Evolutionary conservation across 805 yeast genomes (phyloP).

Genomic region (Candida ipomoeae): DNA sequence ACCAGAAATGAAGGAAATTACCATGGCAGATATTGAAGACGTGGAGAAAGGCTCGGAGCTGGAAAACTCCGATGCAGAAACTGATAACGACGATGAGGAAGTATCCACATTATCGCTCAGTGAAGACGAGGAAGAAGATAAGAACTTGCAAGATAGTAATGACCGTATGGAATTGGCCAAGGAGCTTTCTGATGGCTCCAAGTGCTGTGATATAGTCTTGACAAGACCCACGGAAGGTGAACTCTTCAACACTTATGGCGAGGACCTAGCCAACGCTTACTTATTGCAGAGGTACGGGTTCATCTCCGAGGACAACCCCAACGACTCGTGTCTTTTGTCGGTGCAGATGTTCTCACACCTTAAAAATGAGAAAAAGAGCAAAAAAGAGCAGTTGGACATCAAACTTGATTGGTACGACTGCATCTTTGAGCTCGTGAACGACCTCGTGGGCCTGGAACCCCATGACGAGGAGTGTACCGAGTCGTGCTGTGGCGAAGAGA

Average conservation of each 20-base stretch:
- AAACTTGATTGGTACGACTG: constrained; percentile 49
- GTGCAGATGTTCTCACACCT: constrained; percentile 40
- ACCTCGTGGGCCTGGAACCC: constrained; percentile 13
- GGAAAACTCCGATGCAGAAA: constrained; percentile 20
- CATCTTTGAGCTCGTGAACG: constrained; percentile 33
- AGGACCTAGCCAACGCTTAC: constrained; percentile 57
- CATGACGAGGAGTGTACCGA: constrained; percentile 18
- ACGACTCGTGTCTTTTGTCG: constrained; percentile 58
- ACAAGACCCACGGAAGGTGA: constrained; percentile 45
- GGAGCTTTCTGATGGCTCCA: constrained; percentile 33
- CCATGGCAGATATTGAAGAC: constrained; percentile 26
- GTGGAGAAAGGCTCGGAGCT: constrained; percentile 19
- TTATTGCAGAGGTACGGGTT: constrained; percentile 80
- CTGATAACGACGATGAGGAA: constrained; percentile 18
- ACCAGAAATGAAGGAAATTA: constrained; percentile 20
- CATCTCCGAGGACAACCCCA: constrained; percentile 42
- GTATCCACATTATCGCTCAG: constrained; percentile 17
- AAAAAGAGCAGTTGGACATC: constrained; percentile 30
- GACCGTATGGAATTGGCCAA: constrained; percentile 30
- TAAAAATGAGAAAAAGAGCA: constrained; percentile 20
- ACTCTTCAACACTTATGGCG: constrained; percentile 79
- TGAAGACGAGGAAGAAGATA: constrained; percentile 19
- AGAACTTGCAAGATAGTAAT: constrained; percentile 1
- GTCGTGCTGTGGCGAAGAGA: constrained; percentile 16
- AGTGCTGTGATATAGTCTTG: constrained; percentile 69